Evolutionary conservation across 495 filamentous ascomycete genomes (phyloP).

Genomic region (Trichoderma parareesei): DNA sequence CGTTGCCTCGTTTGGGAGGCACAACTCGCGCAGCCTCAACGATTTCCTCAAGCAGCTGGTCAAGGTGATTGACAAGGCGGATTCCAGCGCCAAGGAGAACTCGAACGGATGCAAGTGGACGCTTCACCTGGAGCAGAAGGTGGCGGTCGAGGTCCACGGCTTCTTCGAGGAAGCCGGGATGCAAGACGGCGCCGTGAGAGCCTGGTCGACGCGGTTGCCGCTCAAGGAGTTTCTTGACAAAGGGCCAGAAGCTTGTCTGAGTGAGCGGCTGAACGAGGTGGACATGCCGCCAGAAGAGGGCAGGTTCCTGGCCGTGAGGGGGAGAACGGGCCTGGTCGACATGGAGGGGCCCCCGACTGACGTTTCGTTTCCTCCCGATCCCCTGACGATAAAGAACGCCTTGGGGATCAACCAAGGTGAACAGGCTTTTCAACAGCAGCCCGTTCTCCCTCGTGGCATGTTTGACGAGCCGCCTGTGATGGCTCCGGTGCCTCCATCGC

Average conservation of each 20-base stretch:
- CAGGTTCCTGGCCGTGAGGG: slow-evolving; percentile 4
- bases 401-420: background rate
- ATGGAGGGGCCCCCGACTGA: background rate
- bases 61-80: background rate
- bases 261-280: slow-evolving; percentile 32
- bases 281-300: background rate
- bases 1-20: slow-evolving; percentile 48
- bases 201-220: slow-evolving; percentile 36
- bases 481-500: background rate
- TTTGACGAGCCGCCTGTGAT: background rate
- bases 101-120: slow-evolving; percentile 32
- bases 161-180: slow-evolving; percentile 51
- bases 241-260: slow-evolving; percentile 34
- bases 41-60: slow-evolving; percentile 44
- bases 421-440: background rate
- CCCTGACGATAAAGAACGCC: slow-evolving; percentile 10
- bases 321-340: slow-evolving; percentile 4
- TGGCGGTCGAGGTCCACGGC: slow-evolving; percentile 52
- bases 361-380: slow-evolving; percentile 2
- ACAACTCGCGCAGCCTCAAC: slow-evolving; percentile 39
- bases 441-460: no score
- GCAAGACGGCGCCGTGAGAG: slow-evolving; percentile 29
- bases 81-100: slow-evolving; percentile 27
- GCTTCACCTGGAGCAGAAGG: slow-evolving; percentile 41
- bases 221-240: slow-evolving; percentile 42